A percentile compares a stretch with the other conserved stretches of the same genome.
Evolutionary conservation across 1,139 yeast genomes (phyloP).

Genomic region (Sugiyamaella paludigena): DNA sequence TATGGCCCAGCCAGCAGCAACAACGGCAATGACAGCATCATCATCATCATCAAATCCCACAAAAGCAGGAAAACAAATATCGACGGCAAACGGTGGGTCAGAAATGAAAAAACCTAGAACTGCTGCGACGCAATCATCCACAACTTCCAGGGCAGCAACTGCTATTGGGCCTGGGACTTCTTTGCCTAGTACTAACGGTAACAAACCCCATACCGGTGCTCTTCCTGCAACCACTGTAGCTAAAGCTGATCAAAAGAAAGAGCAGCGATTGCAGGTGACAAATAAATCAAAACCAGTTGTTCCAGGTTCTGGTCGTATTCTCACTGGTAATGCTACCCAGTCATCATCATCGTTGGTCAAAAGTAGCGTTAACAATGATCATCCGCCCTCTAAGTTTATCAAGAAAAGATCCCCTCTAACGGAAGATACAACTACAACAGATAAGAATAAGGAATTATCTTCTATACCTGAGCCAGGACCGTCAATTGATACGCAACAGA

Average conservation of each 20-base stretch:
- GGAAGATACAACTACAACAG: not conserved
- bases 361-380: no score
- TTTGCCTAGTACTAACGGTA: slow-evolving; percentile 3
- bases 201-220: not conserved
- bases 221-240: not conserved
- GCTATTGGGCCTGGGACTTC: slow-evolving; percentile 17
- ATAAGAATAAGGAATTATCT: not conserved
- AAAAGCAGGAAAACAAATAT: slow-evolving; percentile 5
- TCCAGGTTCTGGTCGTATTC: not conserved
- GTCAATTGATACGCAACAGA: not conserved
- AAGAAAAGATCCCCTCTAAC: no score
- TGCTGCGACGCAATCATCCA: not conserved
- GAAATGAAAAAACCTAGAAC: not conserved
- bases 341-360: not conserved
- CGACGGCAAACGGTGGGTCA: not conserved
- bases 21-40: not conserved
- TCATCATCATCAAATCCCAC: not conserved
- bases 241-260: no score
- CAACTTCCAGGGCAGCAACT: not conserved
- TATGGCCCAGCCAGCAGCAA: no score
- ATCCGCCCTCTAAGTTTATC: no score
- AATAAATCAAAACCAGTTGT: not conserved
- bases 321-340: not conserved
- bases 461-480: no score
- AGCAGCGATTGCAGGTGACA: not conserved